A percentile compares a stretch with the other conserved stretches of the same genome.
phyloP scores from a whole-genome alignment of 495 filamentous ascomycete genomes.

The Neurospora sp. region DNA sequence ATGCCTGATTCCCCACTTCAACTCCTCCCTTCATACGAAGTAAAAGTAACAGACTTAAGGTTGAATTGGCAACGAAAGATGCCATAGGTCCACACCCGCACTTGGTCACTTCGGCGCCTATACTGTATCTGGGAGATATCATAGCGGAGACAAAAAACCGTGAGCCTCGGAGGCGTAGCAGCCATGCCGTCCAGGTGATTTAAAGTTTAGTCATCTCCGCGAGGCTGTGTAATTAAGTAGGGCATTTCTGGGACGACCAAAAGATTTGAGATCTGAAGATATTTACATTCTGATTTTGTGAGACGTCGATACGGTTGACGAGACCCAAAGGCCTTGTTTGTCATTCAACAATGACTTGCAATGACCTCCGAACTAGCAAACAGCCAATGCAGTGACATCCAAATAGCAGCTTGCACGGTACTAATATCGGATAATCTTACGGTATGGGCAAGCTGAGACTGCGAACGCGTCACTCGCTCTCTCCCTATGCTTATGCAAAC shows the following conservation, averaged over 20 bases:
- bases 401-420: neutral
- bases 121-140: neutral
- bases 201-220: neutral
- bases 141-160: neutral
- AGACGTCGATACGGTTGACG: neutral
- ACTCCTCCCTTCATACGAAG: neutral
- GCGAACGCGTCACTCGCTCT: neutral
- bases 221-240: neutral
- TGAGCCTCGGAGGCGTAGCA: neutral
- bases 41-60: neutral
- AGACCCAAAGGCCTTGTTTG: neutral
- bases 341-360: neutral
- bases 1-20: neutral
- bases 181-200: neutral
- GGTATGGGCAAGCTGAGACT: neutral
- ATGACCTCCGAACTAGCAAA: neutral
- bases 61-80: neutral
- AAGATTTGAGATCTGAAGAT: neutral
- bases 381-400: neutral
- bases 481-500: neutral
- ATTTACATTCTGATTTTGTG: neutral
- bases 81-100: neutral
- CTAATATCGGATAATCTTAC: neutral
- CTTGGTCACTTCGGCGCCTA: neutral
- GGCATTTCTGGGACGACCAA: neutral